A percentile compares a stretch with the other conserved stretches of the same genome.
Conservation (phyloP, 768 basidiomycete genomes). For the Suillus spraguei region DNA sequence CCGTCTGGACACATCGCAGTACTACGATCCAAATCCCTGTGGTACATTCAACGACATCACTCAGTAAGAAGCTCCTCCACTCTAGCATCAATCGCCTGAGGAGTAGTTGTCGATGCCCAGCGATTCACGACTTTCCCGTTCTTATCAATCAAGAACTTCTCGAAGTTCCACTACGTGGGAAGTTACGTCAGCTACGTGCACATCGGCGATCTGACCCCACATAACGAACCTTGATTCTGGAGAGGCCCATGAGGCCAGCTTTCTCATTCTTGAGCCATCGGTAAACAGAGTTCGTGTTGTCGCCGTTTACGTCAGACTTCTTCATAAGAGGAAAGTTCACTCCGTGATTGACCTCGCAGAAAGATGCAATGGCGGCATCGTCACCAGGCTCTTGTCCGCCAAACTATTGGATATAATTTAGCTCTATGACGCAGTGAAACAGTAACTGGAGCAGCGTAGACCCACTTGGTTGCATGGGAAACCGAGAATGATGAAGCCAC, state of each 20-base stretch:
- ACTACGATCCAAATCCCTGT: background rate
- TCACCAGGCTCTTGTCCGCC: constrained; percentile 84
- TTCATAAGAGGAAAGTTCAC: constrained; percentile 91
- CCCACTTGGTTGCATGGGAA: constrained; percentile 90
- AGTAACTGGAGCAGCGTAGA: background rate
- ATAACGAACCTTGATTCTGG: constrained; percentile 32
- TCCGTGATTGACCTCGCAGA: constrained; percentile 82
- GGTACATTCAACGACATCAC: constrained; percentile 15
- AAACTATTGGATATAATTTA: constrained; percentile 51
- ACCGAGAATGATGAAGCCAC: constrained; percentile 77
- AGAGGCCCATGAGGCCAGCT: constrained; percentile 68
- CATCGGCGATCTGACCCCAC: constrained; percentile 34
- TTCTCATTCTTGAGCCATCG: constrained; percentile 85
- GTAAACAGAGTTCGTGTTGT: constrained; percentile 80
- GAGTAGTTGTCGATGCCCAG: constrained; percentile 79
- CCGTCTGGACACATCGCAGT: background rate
- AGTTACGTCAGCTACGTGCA: constrained; percentile 3
- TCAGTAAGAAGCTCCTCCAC: constrained; percentile 60
- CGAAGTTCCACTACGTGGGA: constrained; percentile 78
- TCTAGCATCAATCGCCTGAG: constrained; percentile 61
- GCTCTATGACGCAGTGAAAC: background rate
- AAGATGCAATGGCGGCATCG: constrained; percentile 72
- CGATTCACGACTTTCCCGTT: constrained; percentile 50
- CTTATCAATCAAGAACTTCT: constrained; percentile 83
- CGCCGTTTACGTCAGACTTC: constrained; percentile 94